Conservation (phyloP, 176 grass and related monocot genomes). For the Musa itinerans region DNA sequence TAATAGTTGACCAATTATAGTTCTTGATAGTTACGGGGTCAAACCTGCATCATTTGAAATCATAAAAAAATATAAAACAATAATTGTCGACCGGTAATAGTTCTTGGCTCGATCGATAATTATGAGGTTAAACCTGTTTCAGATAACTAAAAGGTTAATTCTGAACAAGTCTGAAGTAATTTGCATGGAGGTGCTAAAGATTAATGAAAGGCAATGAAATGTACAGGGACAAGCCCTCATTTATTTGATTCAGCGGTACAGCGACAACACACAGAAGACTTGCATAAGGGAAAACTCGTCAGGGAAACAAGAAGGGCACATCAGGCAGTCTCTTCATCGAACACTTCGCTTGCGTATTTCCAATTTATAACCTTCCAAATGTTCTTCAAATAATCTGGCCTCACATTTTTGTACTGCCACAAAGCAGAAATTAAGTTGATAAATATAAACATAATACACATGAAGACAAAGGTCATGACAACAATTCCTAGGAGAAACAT, state of each 20-base stretch:
- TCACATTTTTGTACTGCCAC: slow-evolving; percentile 96
- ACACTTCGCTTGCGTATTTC: slow-evolving; percentile 81
- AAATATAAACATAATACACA: not conserved
- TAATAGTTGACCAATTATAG: no score
- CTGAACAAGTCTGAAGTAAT: no score
- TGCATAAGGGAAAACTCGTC: not conserved
- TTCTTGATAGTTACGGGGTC: no score
- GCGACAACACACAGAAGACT: not conserved
- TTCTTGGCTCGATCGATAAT: no score
- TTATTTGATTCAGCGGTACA: not conserved
- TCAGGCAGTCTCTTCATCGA: slow-evolving; percentile 50
- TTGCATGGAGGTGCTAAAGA: no score
- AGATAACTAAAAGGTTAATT: no score
- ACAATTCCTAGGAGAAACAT: not conserved
- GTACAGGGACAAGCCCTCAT: not conserved
- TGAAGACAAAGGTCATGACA: not conserved
- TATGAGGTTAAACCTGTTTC: no score
- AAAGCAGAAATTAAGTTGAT: not conserved
- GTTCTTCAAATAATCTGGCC: slow-evolving; percentile 80
- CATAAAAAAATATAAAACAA: no score
- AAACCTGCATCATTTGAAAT: no score
- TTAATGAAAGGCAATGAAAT: not conserved
- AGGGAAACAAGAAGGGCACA: not conserved
- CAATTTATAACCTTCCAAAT: slow-evolving; percentile 97
- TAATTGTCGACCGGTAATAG: no score